These are phyloP conservation scores for Aspergillus sp. DNA, from an alignment of 2,329 filamentous ascomycete genomes.

Conservation along the genomic window DNA sequence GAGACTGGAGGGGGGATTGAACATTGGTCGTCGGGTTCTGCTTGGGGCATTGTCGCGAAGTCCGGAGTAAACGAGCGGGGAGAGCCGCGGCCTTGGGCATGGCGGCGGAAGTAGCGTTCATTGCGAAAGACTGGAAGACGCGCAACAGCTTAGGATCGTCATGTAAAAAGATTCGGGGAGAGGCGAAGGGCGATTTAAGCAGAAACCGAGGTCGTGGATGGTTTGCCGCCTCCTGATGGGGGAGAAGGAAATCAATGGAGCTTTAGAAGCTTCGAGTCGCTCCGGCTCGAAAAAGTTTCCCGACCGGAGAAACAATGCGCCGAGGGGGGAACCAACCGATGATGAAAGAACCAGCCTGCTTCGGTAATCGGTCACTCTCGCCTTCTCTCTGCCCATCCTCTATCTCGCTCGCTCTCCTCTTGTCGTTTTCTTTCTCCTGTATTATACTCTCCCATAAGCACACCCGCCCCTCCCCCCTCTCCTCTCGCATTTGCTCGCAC, in stretches of 20 bases:
- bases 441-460: constrained; percentile 9
- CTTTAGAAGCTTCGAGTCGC: constrained; percentile 33
- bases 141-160: constrained; percentile 1
- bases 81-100: constrained; percentile 44
- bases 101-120: constrained; percentile 40
- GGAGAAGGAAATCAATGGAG: background rate
- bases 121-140: constrained; percentile 25
- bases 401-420: background rate
- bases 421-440: constrained; percentile 1
- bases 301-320: constrained; percentile 29
- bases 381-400: constrained; percentile 14
- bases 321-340: constrained; percentile 24
- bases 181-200: background rate
- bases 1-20: constrained; percentile 33
- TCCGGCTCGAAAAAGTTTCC: constrained; percentile 33
- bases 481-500: constrained; percentile 10
- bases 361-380: constrained; percentile 28
- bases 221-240: constrained; percentile 21
- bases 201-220: background rate
- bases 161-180: background rate
- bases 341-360: constrained; percentile 30
- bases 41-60: constrained; percentile 39
- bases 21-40: constrained; percentile 28
- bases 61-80: constrained; percentile 42
- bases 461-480: constrained; percentile 8